phyloP scores from a whole-genome alignment of 257 asterid genomes.

The Jacaranda copaia region DNA sequence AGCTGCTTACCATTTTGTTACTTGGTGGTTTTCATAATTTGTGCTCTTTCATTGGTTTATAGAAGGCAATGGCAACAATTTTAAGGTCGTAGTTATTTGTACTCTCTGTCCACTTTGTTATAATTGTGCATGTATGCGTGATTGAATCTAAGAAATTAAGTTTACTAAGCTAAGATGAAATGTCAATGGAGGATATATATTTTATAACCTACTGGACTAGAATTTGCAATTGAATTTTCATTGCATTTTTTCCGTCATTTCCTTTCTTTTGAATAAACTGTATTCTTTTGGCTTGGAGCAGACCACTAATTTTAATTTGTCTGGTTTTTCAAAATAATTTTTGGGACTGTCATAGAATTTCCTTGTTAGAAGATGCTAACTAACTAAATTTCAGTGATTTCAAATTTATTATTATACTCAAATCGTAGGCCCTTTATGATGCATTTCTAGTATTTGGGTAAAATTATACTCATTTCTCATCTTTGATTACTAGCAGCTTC shows the following conservation, averaged over 20 bases:
- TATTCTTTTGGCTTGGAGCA: conserved; percentile 11
- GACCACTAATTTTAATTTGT: not conserved
- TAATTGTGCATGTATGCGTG: not conserved
- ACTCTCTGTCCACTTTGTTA: not conserved
- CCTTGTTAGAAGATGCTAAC: not conserved
- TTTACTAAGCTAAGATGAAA: conserved; percentile 1
- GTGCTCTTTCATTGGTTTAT: not conserved
- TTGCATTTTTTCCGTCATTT: not conserved
- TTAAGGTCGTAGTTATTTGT: not conserved
- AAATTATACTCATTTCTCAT: not conserved
- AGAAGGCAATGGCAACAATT: not conserved
- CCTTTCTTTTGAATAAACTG: not conserved
- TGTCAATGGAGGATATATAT: not conserved
- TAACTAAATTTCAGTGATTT: no score
- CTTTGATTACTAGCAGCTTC: not conserved
- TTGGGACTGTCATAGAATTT: not conserved
- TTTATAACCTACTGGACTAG: not conserved
- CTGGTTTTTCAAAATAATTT: not conserved
- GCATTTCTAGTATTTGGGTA: not conserved
- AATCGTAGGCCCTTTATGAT: not conserved
- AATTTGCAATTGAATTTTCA: not conserved
- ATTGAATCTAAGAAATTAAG: not conserved
- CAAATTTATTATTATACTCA: not conserved
- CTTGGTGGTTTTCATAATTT: not conserved
- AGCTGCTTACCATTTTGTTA: not conserved